Base-by-base conservation (phyloP, 768 basidiomycete genomes). In the Russula sp. region DNA sequence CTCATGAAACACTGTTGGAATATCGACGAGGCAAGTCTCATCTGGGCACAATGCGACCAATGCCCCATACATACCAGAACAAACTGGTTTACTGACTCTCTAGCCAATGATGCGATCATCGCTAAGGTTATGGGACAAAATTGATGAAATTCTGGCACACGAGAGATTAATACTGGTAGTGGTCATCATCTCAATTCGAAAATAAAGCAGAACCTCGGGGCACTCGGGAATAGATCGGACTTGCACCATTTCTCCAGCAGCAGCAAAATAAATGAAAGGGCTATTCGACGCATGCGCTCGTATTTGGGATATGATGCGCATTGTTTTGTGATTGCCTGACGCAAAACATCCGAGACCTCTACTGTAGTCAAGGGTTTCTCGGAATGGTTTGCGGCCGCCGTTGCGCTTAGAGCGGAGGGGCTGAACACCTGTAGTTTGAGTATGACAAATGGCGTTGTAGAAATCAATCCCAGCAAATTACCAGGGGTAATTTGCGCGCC, bases 161-260 rank as follows among this genome's bases (percentile, higher is more conserved):
- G n/a, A 95, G 88, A 5, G 91, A n/a, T n/a, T n/a, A n/a, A n/a
- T n/a, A 94, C 26, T 96, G 94, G 75, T 99, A 99, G 97, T n/a
- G n/a, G n/a, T n/a, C n/a, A n/a, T n/a, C n/a, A n/a, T n/a, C 97
- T 72, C 97, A n/a, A 98, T 78, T 99, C 98, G 89, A 99, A 99
- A 77, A 99, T 97, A 82, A 98, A 98, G 78, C 94, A 98, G 52
- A 99, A n/a, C n/a, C 32, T 32, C 32, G 9, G 32, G 78, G 71
- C 93, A 95, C 75, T 99, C 97, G 2, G 97, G 96, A 18, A 92
- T 83, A 75, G 98, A 98, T 16, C 97, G 88, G 44, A 98, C 94
- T 72, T 98, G 94, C 13, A 96, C 96, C 0, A 93, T 95, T 76
- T 99, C 97, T 61, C 97, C 97, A n/a, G n/a, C n/a, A n/a, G n/a